Evolutionary conservation across 2,329 filamentous ascomycete species (phyloP).

Genomic region (Verticillium isaacii): DNA sequence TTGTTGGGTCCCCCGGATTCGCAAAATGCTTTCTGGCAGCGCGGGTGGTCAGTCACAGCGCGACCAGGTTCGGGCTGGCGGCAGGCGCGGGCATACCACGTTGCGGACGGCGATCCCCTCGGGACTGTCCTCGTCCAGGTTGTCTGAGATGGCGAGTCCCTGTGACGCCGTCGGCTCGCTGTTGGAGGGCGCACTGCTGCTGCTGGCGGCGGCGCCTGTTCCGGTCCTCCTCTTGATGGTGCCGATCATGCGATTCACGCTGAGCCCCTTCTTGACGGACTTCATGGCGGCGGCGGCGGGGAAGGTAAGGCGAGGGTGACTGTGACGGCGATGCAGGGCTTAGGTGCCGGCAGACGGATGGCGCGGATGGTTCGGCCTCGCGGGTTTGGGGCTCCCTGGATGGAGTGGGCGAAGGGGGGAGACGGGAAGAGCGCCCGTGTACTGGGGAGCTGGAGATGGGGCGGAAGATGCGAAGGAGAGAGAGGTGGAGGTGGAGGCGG

Average conservation of each 20-base stretch:
- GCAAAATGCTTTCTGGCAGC: conserved; percentile 69
- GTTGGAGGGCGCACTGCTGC: neutral
- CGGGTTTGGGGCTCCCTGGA: too few species aligned
- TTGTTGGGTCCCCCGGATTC: conserved; percentile 59
- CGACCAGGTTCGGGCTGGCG: neutral
- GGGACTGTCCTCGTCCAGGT: conserved; percentile 50
- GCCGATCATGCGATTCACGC: conserved; percentile 52
- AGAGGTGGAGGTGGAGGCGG: too few species aligned
- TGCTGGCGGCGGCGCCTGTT: conserved; percentile 4
- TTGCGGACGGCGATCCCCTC: conserved; percentile 61
- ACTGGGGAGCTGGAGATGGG: neutral
- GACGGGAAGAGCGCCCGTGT: neutral
- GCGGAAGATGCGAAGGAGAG: neutral
- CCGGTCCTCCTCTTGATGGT: conserved; percentile 45
- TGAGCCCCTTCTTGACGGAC: conserved; percentile 47
- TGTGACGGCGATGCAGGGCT: neutral
- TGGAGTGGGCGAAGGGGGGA: neutral
- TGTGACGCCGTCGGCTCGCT: conserved; percentile 8
- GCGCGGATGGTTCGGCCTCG: neutral
- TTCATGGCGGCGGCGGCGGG: conserved; percentile 16
- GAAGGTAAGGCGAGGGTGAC: neutral
- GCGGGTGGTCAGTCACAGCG: conserved; percentile 15
- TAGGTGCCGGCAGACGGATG: neutral
- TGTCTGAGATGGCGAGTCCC: neutral
- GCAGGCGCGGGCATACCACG: conserved; percentile 45